A percentile compares a stretch with the other conserved stretches of the same genome.
phyloP scores from a whole-genome alignment of 1,284 basidiomycete species.

The Apiotrichum sp. region DNA sequence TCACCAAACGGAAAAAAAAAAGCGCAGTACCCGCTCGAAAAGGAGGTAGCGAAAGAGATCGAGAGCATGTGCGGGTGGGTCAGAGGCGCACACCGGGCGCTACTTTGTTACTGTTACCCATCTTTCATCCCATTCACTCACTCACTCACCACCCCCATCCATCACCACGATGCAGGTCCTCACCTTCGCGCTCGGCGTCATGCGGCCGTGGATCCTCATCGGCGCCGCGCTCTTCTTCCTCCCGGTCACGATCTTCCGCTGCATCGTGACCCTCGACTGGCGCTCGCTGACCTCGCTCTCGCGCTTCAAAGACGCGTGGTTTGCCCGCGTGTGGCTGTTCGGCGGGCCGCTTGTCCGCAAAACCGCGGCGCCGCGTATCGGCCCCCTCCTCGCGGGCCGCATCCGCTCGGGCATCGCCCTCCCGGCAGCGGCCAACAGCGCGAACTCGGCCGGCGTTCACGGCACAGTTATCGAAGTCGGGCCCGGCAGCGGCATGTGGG shows the following conservation, averaged over 20 bases:
- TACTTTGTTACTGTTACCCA: background rate
- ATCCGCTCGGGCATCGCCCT: constrained; percentile 5
- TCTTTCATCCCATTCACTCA: too few relatives aligned
- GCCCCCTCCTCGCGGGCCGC: constrained; percentile 12
- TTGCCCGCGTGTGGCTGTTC: constrained; percentile 8
- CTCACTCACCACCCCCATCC: background rate
- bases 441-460: constrained; percentile 1
- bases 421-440: background rate
- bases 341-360: constrained; percentile 8
- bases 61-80: too few relatives aligned
- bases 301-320: constrained; percentile 11
- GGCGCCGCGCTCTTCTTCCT: constrained; percentile 3
- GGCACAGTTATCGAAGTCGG: constrained; percentile 16
- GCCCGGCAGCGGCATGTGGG: constrained; percentile 17
- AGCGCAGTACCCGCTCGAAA: too few relatives aligned
- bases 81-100: too few relatives aligned
- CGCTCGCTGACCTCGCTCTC: constrained; percentile 1
- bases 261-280: background rate
- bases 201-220: constrained; percentile 7
- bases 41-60: too few relatives aligned
- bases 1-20: too few relatives aligned
- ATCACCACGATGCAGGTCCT: background rate
- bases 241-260: constrained; percentile 2
- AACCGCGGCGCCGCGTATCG: constrained; percentile 6
- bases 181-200: background rate